phyloP scores from a whole-genome alignment of 331 rosid species.

The Telfairia occidentalis region DNA sequence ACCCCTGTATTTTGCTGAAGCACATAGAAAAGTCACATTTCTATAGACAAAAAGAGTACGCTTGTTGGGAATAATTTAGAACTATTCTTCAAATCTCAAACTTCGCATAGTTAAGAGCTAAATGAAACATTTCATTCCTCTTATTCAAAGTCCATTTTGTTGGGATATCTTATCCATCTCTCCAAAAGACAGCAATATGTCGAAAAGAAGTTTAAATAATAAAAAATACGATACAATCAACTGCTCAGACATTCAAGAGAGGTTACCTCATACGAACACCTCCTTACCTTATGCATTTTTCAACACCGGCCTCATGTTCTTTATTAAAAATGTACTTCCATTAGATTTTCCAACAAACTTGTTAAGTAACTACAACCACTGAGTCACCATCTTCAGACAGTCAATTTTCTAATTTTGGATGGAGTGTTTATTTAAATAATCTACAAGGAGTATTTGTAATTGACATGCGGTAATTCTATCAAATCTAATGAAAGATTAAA shows the following conservation, averaged over 20 bases:
- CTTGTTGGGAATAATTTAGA: background rate
- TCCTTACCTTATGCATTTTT: background rate
- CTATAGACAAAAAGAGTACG: background rate
- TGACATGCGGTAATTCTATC: background rate
- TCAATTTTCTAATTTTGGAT: background rate
- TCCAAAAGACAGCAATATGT: too few relatives aligned
- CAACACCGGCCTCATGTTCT: background rate
- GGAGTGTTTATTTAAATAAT: background rate
- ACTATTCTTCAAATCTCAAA: background rate
- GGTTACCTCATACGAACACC: too few relatives aligned
- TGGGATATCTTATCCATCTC: too few relatives aligned
- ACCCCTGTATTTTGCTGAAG: conserved; percentile 84
- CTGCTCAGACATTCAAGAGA: too few relatives aligned
- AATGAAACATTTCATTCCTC: background rate
- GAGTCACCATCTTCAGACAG: background rate
- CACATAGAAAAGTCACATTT: background rate
- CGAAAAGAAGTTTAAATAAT: too few relatives aligned
- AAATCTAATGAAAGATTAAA: background rate
- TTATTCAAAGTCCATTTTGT: too few relatives aligned
- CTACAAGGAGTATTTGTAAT: background rate
- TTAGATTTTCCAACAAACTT: background rate
- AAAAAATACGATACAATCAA: too few relatives aligned
- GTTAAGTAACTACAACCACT: background rate
- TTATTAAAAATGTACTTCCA: background rate
- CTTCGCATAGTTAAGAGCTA: background rate